Percentiles rank a stretch among this genome's conserved stretches.
Conservation (phyloP, 2,329 filamentous ascomycete genomes). For the Elsinoe arachidis region DNA sequence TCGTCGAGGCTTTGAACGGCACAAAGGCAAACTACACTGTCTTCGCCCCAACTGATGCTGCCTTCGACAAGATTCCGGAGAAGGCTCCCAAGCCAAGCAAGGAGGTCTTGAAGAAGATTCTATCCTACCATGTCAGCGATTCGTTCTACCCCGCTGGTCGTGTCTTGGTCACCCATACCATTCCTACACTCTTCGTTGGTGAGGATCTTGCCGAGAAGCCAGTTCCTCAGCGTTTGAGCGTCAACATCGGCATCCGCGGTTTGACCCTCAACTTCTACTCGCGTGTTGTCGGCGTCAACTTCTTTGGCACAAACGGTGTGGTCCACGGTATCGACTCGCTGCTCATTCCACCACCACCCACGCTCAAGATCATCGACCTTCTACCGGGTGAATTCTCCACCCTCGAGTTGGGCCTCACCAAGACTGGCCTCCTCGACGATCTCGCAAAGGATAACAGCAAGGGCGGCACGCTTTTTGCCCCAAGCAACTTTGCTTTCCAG, state of each 20-base stretch:
- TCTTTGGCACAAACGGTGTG: constrained; percentile 69
- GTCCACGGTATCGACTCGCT: constrained; percentile 69
- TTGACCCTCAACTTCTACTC: constrained; percentile 70
- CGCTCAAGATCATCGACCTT: constrained; percentile 55
- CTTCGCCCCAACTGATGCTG: constrained; percentile 69
- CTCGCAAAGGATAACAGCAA: constrained; percentile 46
- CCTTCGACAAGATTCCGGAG: constrained; percentile 59
- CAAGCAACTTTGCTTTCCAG: constrained; percentile 70
- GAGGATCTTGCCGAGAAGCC: constrained; percentile 52
- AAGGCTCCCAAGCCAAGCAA: constrained; percentile 55
- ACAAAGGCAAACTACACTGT: constrained; percentile 68
- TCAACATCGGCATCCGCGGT: constrained; percentile 54
- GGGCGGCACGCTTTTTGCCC: constrained; percentile 73
- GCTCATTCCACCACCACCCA: constrained; percentile 64
- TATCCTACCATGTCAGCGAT: constrained; percentile 67
- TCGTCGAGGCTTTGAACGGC: constrained; percentile 65
- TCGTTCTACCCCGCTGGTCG: constrained; percentile 57
- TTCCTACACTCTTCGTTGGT: constrained; percentile 59
- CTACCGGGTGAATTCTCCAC: constrained; percentile 69
- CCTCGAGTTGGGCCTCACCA: constrained; percentile 62
- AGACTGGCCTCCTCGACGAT: constrained; percentile 60
- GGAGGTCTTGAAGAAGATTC: constrained; percentile 58
- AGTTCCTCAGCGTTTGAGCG: constrained; percentile 59
- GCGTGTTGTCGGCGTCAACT: constrained; percentile 59
- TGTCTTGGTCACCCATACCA: constrained; percentile 62